Evolutionary conservation across 495 filamentous ascomycete species (phyloP).

Genomic region (Ascobolus immersus): DNA sequence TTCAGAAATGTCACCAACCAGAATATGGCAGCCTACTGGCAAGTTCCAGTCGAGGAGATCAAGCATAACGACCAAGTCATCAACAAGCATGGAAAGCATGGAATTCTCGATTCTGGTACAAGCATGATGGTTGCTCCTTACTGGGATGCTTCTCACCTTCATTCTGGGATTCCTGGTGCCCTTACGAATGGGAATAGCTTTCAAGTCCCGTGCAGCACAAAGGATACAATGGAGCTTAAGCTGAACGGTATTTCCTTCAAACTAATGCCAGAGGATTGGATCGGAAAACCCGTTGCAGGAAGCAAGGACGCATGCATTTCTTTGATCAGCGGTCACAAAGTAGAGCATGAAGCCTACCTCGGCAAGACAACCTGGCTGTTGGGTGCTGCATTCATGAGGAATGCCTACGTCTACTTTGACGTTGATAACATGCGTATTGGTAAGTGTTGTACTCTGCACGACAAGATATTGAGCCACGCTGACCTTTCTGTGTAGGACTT

Average conservation of each 20-base stretch:
- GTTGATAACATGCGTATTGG: constrained; percentile 31
- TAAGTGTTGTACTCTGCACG: too few species aligned
- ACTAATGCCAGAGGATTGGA: constrained; percentile 42
- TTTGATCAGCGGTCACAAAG: constrained; percentile 9
- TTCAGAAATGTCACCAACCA: too few species aligned
- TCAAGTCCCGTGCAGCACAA: constrained; percentile 44
- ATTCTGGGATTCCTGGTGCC: constrained; percentile 38
- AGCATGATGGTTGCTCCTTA: constrained; percentile 45
- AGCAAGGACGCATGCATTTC: constrained; percentile 24
- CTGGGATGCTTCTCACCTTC: constrained; percentile 35
- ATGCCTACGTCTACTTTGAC: constrained; percentile 74
- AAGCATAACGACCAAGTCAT: constrained; percentile 30
- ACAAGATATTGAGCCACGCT: too few species aligned
- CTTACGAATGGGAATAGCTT: constrained; percentile 28
- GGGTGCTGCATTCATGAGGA: constrained; percentile 67
- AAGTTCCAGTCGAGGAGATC: constrained; percentile 36
- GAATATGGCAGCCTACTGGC: too few species aligned
- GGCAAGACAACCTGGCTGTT: constrained; percentile 37
- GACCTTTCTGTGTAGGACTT: too few species aligned
- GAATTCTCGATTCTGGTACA: constrained; percentile 62
- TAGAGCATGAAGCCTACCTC: constrained; percentile 2
- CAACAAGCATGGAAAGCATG: constrained; percentile 25
- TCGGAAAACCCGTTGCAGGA: constrained; percentile 22
- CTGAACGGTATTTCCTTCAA: constrained; percentile 35
- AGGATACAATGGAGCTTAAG: constrained; percentile 24